Evolutionary conservation across 306 rosid species (phyloP).

Genomic region (Ormosia emarginata): DNA sequence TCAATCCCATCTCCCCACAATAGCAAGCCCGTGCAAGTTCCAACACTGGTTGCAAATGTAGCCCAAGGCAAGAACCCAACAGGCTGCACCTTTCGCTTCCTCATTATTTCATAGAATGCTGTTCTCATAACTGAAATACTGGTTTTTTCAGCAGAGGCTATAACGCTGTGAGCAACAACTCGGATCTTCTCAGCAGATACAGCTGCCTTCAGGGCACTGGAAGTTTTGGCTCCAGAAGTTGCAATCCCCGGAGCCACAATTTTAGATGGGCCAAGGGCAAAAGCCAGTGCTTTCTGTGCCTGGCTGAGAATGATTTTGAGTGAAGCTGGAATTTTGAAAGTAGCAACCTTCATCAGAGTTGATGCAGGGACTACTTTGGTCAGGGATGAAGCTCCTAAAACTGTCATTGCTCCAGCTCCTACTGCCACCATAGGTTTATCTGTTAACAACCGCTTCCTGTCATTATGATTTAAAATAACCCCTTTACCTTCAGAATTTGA

Average conservation of each 20-base stretch:
- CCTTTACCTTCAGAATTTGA: slow-evolving; percentile 38
- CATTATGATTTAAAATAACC: slow-evolving; percentile 30
- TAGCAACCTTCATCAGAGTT: slow-evolving; percentile 49
- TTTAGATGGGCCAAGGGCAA: slow-evolving; percentile 57
- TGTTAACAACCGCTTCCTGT: slow-evolving; percentile 41
- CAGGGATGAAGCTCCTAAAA: slow-evolving; percentile 73
- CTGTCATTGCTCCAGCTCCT: slow-evolving; percentile 83
- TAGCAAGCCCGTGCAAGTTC: slow-evolving; percentile 66
- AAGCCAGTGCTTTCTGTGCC: slow-evolving; percentile 46
- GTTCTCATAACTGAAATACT: slow-evolving; percentile 78
- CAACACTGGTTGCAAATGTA: slow-evolving; percentile 66
- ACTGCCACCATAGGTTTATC: slow-evolving; percentile 71
- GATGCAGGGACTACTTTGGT: slow-evolving; percentile 71
- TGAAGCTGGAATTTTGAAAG: slow-evolving; percentile 58
- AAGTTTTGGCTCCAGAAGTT: slow-evolving; percentile 57
- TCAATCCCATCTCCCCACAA: slow-evolving; percentile 74
- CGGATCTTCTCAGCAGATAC: slow-evolving; percentile 80
- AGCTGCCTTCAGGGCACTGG: slow-evolving; percentile 57
- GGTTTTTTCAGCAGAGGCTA: slow-evolving; percentile 73
- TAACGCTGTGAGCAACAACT: slow-evolving; percentile 57
- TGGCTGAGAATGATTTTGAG: slow-evolving; percentile 53
- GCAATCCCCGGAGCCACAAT: slow-evolving; percentile 52
- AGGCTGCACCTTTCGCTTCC: slow-evolving; percentile 49
- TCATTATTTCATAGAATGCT: slow-evolving; percentile 82
- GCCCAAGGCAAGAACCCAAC: slow-evolving; percentile 70